These are phyloP conservation scores for Backusella parvicylindrica DNA, from an alignment of 192 early-diverging fungal species.

Conservation along the genomic window DNA sequence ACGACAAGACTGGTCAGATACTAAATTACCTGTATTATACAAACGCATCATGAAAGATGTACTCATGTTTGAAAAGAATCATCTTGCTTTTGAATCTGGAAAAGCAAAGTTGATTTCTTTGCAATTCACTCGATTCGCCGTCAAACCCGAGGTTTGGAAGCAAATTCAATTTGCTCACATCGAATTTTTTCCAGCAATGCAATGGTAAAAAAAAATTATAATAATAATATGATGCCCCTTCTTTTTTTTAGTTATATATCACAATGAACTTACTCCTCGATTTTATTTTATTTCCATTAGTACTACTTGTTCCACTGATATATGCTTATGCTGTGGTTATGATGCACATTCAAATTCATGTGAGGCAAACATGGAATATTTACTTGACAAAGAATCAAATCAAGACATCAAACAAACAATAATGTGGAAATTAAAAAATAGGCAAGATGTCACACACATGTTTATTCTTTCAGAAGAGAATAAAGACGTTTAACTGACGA, in stretches of 20 bases:
- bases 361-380: conserved; percentile 40
- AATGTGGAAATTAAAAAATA: conserved; percentile 37
- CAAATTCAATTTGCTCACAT: conserved; percentile 58
- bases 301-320: conserved; percentile 28
- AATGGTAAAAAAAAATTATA: conserved; percentile 36
- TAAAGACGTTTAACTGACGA: neutral
- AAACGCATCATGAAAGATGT: conserved; percentile 3
- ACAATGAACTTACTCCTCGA: neutral
- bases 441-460: conserved; percentile 15
- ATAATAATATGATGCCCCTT: neutral
- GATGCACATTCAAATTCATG: conserved; percentile 40
- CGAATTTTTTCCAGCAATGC: conserved; percentile 41
- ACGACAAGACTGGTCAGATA: conserved; percentile 6
- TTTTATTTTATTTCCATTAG: conserved; percentile 26
- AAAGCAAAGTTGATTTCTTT: neutral
- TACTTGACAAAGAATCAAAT: conserved; percentile 1
- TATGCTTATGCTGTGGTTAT: conserved; percentile 51
- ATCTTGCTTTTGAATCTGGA: neutral
- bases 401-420: conserved; percentile 18
- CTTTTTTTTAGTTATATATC: neutral
- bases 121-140: conserved; percentile 2
- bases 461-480: neutral
- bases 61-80: neutral
- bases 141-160: conserved; percentile 46
- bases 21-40: conserved; percentile 5